phyloP scores from a whole-genome alignment of 257 asterid species.

The Scutellaria baicalensis region DNA sequence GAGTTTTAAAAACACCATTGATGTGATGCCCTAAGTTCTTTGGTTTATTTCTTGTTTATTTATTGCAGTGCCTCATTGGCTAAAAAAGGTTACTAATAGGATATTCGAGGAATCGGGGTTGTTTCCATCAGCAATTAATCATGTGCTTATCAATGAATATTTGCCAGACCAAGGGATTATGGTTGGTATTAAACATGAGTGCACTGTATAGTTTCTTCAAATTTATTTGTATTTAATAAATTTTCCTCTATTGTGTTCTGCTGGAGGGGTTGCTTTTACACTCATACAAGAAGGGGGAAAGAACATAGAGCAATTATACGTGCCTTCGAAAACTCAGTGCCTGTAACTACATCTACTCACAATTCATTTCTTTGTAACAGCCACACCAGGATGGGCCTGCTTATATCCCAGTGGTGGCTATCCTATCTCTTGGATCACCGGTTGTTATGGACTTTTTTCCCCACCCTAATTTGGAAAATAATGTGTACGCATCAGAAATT shows the following conservation, averaged over 20 bases:
- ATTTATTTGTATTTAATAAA: not conserved
- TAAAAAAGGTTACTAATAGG: conserved; percentile 48
- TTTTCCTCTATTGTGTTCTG: not conserved
- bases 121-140: conserved; percentile 85
- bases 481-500: conserved; percentile 18
- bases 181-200: conserved; percentile 34
- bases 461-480: conserved; percentile 44
- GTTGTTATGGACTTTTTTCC: conserved; percentile 83
- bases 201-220: not conserved
- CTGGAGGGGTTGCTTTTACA: not conserved
- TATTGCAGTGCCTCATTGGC: conserved; percentile 89
- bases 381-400: conserved; percentile 98
- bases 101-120: conserved; percentile 47
- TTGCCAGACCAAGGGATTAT: conserved; percentile 87
- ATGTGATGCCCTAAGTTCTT: not conserved
- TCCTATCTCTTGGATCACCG: conserved; percentile 84
- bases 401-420: conserved; percentile 86
- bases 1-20: too few species aligned
- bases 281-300: not conserved
- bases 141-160: conserved; percentile 92
- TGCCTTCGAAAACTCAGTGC: not conserved
- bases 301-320: not conserved
- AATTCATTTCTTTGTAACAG: conserved; percentile 31
- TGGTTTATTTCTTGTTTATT: not conserved
- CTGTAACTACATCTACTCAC: not conserved